These are phyloP conservation scores for Cyberlindnera bimundalis DNA, from an alignment of 805 yeast species.

Conservation along the genomic window DNA sequence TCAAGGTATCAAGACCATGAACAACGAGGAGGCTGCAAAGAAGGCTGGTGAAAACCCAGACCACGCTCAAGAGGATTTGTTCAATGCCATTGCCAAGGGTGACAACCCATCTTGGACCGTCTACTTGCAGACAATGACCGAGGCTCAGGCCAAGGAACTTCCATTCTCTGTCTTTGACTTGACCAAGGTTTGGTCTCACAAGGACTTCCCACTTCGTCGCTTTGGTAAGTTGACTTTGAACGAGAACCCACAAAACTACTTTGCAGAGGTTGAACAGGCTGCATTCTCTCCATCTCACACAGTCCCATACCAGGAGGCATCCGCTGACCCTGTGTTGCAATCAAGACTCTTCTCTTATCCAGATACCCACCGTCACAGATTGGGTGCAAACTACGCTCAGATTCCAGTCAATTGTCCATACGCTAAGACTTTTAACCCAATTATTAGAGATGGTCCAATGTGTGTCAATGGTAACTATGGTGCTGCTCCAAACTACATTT, in stretches of 20 bases:
- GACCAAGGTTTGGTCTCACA: slow-evolving; percentile 92
- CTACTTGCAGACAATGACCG: slow-evolving; percentile 83
- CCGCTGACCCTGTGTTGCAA: slow-evolving; percentile 82
- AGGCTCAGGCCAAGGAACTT: slow-evolving; percentile 67
- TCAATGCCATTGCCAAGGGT: slow-evolving; percentile 72
- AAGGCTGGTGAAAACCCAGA: slow-evolving; percentile 80
- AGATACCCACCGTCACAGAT: slow-evolving; percentile 81
- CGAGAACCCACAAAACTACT: slow-evolving; percentile 82
- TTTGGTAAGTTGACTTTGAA: slow-evolving; percentile 78
- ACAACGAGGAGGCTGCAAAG: slow-evolving; percentile 24
- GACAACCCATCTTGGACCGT: slow-evolving; percentile 82
- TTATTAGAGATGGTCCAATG: slow-evolving; percentile 82
- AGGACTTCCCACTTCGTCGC: slow-evolving; percentile 79
- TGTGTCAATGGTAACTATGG: slow-evolving; percentile 69
- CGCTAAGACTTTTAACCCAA: slow-evolving; percentile 59
- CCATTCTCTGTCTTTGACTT: slow-evolving; percentile 85
- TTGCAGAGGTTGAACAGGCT: slow-evolving; percentile 84
- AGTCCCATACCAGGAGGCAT: slow-evolving; percentile 79
- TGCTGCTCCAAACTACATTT: slow-evolving; percentile 68
- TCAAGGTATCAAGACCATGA: slow-evolving; percentile 10
- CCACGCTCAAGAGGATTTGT: slow-evolving; percentile 74
- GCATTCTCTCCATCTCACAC: slow-evolving; percentile 84
- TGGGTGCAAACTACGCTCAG: slow-evolving; percentile 71
- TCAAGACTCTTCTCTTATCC: slow-evolving; percentile 79
- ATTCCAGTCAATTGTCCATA: slow-evolving; percentile 89